Base-by-base conservation (phyloP, 345 rosid genomes). In the Garcia nutans region DNA sequence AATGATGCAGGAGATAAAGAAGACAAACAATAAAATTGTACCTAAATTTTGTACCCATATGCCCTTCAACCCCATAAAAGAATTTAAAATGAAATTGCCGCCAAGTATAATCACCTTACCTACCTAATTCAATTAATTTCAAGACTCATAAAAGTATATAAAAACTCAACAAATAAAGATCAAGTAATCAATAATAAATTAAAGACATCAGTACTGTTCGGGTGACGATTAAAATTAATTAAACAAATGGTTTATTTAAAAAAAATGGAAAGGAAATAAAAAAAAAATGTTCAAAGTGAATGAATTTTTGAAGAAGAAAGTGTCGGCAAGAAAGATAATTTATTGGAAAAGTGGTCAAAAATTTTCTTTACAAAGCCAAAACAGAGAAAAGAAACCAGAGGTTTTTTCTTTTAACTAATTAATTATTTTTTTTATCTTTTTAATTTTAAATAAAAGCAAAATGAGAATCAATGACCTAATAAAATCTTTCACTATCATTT, bases 311-410 rank as follows among this genome's bases (percentile, higher is more conserved):
- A 63, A 70, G 85, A 82, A 61, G 80, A 75, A 80, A 90, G 86
- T 86, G 90, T 86, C 86, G 90, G 91, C 81, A 78, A 75, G 76
- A 65, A 80, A 81, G 61, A 76, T 77, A 63, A 68, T 76, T 77
- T 73, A 86, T 72, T 22, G 20, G 24, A 66, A 80, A 85, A 77
- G 76, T 79, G 78, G 79, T 64, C 52, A 79, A 79, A 70, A 59
- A 28, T 37, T 71, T 45, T 19, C 68, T 7, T 33, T 23, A 19
- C 2, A 22, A 58, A 65, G 42, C n/a, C 16, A n/a, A 58, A 56
- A 3, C 16, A 57, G 47, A 44, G 28, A 70, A 49, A 41, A 13
- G 70, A 42, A 56, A 17, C 31, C 19, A 54, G 73, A 17, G 20
- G 41, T 37, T 52, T 52, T 63, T 31, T 10, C 28, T 0, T 31